A percentile compares a stretch with the other conserved stretches of the same genome.
Evolutionary conservation across 805 yeast species (phyloP).

Genomic region (Komagataella mondaviorum): DNA sequence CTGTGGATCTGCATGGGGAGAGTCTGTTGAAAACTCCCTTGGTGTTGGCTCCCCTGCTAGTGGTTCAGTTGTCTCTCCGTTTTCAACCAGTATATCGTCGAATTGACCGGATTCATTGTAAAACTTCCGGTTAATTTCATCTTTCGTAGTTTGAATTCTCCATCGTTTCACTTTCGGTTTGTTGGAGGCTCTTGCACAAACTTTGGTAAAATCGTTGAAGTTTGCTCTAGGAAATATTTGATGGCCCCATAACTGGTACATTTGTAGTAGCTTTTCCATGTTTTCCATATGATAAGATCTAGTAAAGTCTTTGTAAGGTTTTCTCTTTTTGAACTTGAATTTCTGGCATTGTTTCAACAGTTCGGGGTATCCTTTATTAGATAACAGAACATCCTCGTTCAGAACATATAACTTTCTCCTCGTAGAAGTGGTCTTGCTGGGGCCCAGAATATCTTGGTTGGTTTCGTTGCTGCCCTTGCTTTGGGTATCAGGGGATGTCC

Average conservation of each 20-base stretch:
- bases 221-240: slow-evolving; percentile 67
- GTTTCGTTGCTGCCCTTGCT: not conserved
- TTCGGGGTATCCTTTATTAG: slow-evolving; percentile 43
- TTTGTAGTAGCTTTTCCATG: slow-evolving; percentile 31
- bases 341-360: slow-evolving; percentile 23
- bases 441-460: not conserved
- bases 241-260: slow-evolving; percentile 70
- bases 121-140: slow-evolving; percentile 17
- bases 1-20: not conserved
- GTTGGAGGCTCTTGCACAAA: slow-evolving; percentile 36
- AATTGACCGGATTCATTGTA: not conserved
- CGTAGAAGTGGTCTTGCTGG: not conserved
- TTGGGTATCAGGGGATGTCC: not conserved
- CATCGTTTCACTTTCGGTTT: slow-evolving; percentile 26
- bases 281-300: slow-evolving; percentile 34
- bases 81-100: not conserved
- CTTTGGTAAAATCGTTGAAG: slow-evolving; percentile 51
- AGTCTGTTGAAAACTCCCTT: not conserved
- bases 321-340: slow-evolving; percentile 15
- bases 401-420: slow-evolving; percentile 9
- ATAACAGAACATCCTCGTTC: slow-evolving; percentile 35
- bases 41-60: not conserved
- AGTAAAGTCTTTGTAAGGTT: slow-evolving; percentile 13
- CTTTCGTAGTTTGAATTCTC: slow-evolving; percentile 23
- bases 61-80: not conserved